Conservation (phyloP, 2,329 filamentous ascomycete genomes). For the Curvularia sp. region DNA sequence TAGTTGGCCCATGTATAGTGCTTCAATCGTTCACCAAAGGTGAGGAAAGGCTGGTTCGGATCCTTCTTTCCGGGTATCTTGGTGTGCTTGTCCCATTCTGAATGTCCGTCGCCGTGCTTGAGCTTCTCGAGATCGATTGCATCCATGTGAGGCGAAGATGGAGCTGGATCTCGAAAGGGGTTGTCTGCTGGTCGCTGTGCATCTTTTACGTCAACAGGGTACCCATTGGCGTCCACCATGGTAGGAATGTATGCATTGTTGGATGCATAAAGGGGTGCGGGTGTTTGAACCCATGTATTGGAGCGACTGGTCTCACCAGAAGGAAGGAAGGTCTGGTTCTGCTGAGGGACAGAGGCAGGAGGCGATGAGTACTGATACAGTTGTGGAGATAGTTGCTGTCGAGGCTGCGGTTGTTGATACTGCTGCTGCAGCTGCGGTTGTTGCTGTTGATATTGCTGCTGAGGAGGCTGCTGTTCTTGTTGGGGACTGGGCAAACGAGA, state of each 20-base stretch:
- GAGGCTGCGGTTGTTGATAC: conserved; percentile 8
- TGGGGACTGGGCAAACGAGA: conserved; percentile 16
- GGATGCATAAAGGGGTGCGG: conserved; percentile 30
- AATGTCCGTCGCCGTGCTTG: conserved; percentile 25
- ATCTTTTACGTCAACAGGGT: conserved; percentile 36
- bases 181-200: conserved; percentile 29
- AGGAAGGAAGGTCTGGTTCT: conserved; percentile 17
- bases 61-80: conserved; percentile 44
- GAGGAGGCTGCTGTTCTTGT: conserved; percentile 8
- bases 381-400: conserved; percentile 8
- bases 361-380: conserved; percentile 17
- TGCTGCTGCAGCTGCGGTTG: conserved; percentile 8
- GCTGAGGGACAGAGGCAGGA: conserved; percentile 15
- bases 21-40: conserved; percentile 38
- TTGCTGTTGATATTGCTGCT: conserved; percentile 14
- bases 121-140: conserved; percentile 44
- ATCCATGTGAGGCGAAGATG: conserved; percentile 24
- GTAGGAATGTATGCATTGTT: conserved; percentile 33
- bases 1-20: conserved; percentile 60
- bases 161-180: conserved; percentile 28
- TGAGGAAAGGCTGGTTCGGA: conserved; percentile 43
- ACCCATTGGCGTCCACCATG: conserved; percentile 35
- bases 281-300: conserved; percentile 42
- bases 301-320: conserved; percentile 38
- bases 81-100: conserved; percentile 36